Evolutionary conservation across 441 rosid genomes (phyloP), one percentile per base, ranked within the genome.

Genomic region (Populus tomentosa): DNA sequence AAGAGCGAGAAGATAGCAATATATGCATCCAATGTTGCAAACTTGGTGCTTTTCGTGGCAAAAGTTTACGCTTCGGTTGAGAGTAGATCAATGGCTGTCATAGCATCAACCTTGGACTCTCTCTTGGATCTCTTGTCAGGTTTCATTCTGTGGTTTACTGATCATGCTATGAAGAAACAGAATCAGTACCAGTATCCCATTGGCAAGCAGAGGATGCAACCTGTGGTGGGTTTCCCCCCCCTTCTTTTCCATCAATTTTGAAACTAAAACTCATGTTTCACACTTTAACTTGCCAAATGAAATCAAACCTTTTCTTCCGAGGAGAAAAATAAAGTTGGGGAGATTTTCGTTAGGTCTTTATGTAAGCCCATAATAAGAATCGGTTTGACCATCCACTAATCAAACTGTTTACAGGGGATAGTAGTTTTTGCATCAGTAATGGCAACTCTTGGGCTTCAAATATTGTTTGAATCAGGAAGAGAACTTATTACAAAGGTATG

Each of bases 191-290:
- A 71, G 1, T 89, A 89, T 71, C 93, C 93, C 4, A 87, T 89
- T 24, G 93, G 93, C 74, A 89, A 89, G 84, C 84, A 86, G 68
- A 78, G 93, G 71, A 89, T 89, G 93, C 93, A 88, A 67, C 93
- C 93, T 14, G 89, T 88, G 80, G 93, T 89, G 80, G 72, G 64
- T n/a, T n/a, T n/a, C n/a, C 1, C 3, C 4, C 14, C 69, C 23
- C 14, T 6, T 5, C 50, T 32, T 64, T 64, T 10, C 50, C 7
- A 38, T 10, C 14, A 35, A 33, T n/a, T n/a, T 36, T 69, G 13
- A 46, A 13, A 13, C 18, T 46, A 46, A 46, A 46, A 46, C 18
- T 4, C 10, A 13, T 46, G 5, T 46, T 1, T 46, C 53, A 13
- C 46, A 40, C 11, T 0, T 40, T 40, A 40, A 40, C 53, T 46